Base-by-base conservation (phyloP, 441 rosid species). In the Populus hybrid region DNA sequence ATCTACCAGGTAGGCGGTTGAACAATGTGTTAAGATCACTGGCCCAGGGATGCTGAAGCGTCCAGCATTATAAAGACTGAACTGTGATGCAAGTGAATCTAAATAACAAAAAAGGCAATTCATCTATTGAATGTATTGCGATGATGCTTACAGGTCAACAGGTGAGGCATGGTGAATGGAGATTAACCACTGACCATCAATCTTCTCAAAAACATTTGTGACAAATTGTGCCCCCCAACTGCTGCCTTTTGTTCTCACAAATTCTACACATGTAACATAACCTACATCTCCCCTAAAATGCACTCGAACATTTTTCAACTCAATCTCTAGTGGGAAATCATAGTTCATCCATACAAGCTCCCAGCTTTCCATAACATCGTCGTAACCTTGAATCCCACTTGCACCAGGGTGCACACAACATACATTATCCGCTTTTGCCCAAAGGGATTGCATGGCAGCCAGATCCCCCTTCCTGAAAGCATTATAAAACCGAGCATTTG, bases 161-260 rank as follows among this genome's bases (percentile, higher is more conserved):
- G 90, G 89, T n/a, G 96, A 93, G 71, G 98, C 99, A 85, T 95
- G 98, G 86, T 92, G 99, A 79, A 93, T 76, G 80, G 96, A 90
- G 72, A 93, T 91, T 72, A 84, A 88, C 97, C 98, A 93, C 50
- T 83, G 76, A 23, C 92, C 97, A 83, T 86, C 88, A 40, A 89
- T 83, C 83, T 82, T 83, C 89, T 95, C 98, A 79, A 93, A 93
- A 79, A 92, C 94, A 77, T 92, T 95, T 2, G 97, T 89, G 50
- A 89, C 98, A 82, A 87, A 93, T 82, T 93, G 98, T 31, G 91
- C 93, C 33, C 99, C 98, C 98, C 98, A 95, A 63, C 93, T 92
- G 87, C 89, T 90, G 20, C 95, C 96, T 85, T 86, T 91, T 9
- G 97, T 92, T 84, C 88, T 93, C 40, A 95, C 90, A 74, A 91